Evolutionary conservation across 176 grass and related monocot species (phyloP).

Genomic region (Rhynchospora breviuscula): DNA sequence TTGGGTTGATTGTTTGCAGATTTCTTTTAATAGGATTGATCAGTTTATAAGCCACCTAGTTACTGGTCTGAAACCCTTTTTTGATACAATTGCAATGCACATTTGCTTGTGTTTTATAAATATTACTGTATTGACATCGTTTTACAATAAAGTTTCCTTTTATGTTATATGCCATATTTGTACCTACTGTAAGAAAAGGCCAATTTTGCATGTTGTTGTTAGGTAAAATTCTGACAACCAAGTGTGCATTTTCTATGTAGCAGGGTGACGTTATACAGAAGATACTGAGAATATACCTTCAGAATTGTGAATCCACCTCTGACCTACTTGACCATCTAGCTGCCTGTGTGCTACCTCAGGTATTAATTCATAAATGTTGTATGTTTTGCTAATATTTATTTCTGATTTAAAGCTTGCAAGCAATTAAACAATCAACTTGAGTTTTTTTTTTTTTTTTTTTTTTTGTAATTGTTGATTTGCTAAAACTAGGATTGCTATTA

Average conservation of each 20-base stretch:
- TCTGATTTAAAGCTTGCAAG: background rate
- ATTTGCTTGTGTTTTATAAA: background rate
- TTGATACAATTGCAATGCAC: background rate
- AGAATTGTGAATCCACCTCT: slow-evolving; percentile 62
- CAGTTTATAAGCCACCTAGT: background rate
- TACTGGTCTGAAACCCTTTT: background rate
- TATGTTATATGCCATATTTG: background rate
- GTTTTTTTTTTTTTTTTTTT: background rate
- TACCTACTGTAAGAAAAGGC: background rate
- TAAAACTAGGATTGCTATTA: background rate
- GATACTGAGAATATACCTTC: slow-evolving; percentile 78
- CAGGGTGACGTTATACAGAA: slow-evolving; percentile 72
- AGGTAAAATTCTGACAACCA: slow-evolving; percentile 15
- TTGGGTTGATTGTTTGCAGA: background rate
- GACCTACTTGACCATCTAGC: slow-evolving; percentile 57
- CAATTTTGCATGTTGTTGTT: background rate
- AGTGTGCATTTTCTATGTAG: slow-evolving; percentile 13
- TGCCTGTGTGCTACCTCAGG: slow-evolving; percentile 32
- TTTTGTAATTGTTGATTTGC: background rate
- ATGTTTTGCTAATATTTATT: background rate
- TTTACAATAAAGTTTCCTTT: background rate
- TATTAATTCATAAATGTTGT: slow-evolving; percentile 29
- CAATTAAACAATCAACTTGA: background rate
- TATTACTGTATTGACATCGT: background rate
- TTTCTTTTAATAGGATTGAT: background rate